Evolutionary conservation across 73 alveolate species (phyloP).

Genomic region (Paraurostyla sp.): DNA sequence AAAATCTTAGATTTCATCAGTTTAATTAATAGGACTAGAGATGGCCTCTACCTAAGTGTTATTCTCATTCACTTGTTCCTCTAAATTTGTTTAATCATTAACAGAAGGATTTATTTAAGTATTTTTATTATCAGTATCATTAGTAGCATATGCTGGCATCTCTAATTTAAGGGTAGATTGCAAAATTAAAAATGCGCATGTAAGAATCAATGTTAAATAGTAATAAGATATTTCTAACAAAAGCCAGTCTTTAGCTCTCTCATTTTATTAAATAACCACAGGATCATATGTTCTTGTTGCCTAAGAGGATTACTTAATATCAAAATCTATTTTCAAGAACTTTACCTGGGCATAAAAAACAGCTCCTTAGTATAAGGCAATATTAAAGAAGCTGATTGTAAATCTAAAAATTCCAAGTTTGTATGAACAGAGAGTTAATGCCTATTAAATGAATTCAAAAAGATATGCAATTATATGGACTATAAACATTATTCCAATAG

Average conservation of each 20-base stretch:
- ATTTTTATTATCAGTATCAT: too few relatives aligned
- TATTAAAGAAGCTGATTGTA: background rate
- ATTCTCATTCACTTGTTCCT: too few relatives aligned
- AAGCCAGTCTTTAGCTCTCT: constrained; percentile 23
- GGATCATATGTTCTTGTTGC: background rate
- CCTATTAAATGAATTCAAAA: background rate
- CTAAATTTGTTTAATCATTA: too few relatives aligned
- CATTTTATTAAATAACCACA: background rate
- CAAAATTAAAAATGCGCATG: background rate
- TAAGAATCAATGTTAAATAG: background rate
- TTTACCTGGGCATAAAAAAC: constrained; percentile 26
- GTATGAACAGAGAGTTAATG: background rate
- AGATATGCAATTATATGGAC: background rate
- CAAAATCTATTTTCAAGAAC: background rate
- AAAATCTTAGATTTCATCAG: too few relatives aligned
- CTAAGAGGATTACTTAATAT: too few relatives aligned
- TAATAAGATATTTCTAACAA: constrained; percentile 3
- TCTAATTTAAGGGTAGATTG: background rate
- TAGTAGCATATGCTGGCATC: background rate
- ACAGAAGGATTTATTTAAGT: too few relatives aligned
- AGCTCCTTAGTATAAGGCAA: constrained; percentile 14
- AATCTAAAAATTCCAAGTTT: background rate
- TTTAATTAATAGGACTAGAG: too few relatives aligned
- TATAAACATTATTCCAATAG: background rate
- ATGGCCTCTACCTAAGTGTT: too few relatives aligned